Evolutionary conservation across 495 filamentous ascomycete genomes (phyloP).

Genomic region (Penicillium waksmanii): DNA sequence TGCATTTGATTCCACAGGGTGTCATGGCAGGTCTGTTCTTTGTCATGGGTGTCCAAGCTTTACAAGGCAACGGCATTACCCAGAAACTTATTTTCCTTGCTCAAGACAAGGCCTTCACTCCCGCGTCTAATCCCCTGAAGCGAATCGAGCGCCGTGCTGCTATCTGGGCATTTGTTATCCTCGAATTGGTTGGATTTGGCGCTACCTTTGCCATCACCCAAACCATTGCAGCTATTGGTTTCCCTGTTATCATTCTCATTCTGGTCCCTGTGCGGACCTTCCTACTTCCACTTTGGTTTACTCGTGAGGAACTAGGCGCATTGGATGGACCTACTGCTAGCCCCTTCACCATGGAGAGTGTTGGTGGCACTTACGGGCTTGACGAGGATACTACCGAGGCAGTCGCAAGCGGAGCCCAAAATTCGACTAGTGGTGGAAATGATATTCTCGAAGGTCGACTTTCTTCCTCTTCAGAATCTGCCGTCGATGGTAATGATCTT

Average conservation of each 20-base stretch:
- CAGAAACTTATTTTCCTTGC: conserved; percentile 76
- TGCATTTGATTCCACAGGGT: conserved; percentile 85
- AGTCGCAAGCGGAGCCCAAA: conserved; percentile 14
- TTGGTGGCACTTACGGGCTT: conserved; percentile 69
- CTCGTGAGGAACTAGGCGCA: conserved; percentile 64
- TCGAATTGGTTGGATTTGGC: conserved; percentile 81
- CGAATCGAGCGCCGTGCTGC: conserved; percentile 60
- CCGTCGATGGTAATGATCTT: conserved; percentile 40
- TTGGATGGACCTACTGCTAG: conserved; percentile 84
- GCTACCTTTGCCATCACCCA: conserved; percentile 95
- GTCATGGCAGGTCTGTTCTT: conserved; percentile 93
- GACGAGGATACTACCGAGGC: conserved; percentile 26
- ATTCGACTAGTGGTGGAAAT: conserved; percentile 9
- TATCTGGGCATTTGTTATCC: conserved; percentile 74
- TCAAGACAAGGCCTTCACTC: conserved; percentile 67
- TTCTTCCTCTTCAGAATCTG: conserved; percentile 29
- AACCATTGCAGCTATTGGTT: conserved; percentile 92
- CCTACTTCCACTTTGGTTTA: conserved; percentile 73
- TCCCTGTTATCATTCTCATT: conserved; percentile 82
- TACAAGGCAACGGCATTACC: conserved; percentile 81
- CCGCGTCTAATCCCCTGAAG: conserved; percentile 67
- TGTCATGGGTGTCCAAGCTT: conserved; percentile 87
- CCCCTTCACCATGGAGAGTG: conserved; percentile 83
- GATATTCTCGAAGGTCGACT: conserved; percentile 24
- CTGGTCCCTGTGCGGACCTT: conserved; percentile 78